These are phyloP conservation scores for Aspergillus quadrilineatus DNA, from an alignment of 2,329 filamentous ascomycete species.

Conservation along the genomic window DNA sequence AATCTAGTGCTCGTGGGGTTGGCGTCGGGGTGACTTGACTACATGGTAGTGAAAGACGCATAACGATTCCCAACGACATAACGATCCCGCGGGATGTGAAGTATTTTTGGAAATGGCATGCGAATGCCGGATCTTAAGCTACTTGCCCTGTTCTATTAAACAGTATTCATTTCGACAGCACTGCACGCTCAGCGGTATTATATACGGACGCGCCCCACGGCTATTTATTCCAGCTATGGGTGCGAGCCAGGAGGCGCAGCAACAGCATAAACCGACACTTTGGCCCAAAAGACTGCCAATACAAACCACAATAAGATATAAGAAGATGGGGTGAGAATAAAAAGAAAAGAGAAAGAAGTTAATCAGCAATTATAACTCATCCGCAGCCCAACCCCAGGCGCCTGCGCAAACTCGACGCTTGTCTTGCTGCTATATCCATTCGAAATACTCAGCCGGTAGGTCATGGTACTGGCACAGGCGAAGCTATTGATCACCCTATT, in stretches of 20 bases:
- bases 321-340: not conserved
- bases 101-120: not conserved
- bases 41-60: not conserved
- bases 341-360: not conserved
- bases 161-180: too few relatives aligned
- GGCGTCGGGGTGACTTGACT: not conserved
- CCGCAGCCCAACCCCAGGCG: constrained; percentile 1
- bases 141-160: too few relatives aligned
- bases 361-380: constrained; percentile 13
- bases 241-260: too few relatives aligned
- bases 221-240: too few relatives aligned
- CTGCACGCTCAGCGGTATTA: too few relatives aligned
- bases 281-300: not conserved
- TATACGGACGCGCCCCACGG: too few relatives aligned
- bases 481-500: constrained; percentile 12
- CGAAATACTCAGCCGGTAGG: constrained; percentile 13
- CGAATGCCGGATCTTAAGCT: not conserved
- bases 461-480: constrained; percentile 7
- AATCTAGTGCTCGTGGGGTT: too few relatives aligned
- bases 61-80: too few relatives aligned
- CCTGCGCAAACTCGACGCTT: constrained; percentile 10
- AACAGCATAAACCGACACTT: too few relatives aligned
- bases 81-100: not conserved
- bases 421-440: not conserved
- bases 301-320: not conserved